Evolutionary conservation across 208 protist genomes (phyloP), one percentile per base, ranked within the genome.

Genomic region (Crithidia thermophila): DNA sequence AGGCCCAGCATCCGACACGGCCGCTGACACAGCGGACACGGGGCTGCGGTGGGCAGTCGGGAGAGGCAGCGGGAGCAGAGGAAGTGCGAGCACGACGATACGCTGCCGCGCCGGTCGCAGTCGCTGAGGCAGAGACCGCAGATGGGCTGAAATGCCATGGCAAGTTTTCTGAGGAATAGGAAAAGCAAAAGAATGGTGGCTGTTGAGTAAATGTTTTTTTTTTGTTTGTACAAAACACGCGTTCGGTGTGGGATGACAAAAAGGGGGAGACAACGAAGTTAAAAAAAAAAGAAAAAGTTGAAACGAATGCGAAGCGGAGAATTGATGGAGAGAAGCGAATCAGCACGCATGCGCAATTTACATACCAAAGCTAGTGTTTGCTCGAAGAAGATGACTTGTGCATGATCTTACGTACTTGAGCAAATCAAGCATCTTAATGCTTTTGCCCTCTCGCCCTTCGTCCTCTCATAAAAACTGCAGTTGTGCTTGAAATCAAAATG

Each of bases 21-120:
- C 36, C 83, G 81, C 31, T 75, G 76, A 57, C 88, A 97, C 20
- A 87, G 61, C 23, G 89, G 89, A 52, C 87, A 97, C 34, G 74
- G 77, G 13, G 66, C 71, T 10, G 58, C 67, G 10, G 57, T 42
- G 34, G 77, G 78, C 28, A 91, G 72, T 7, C 87, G 82, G 11
- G 68, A 50, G 42, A 74, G 53, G 56, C 92, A 97, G 31, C 86
- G 76, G 5, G 74, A 69, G 69, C 92, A 97, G 56, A 97, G 66
- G 60, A 94, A 97, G 76, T 97, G 92, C 16, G 88, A 67, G 76
- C 92, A 97, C 20, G 84, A 90, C 16, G 90, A 89, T 45, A 94
- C 64, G 27, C 72, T 58, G 21, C 88, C 86, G 18, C 79, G 67
- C 2, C 61, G 21, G 61, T 94, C 88, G 72, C 89, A 95, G 61